Conservation (phyloP, 768 basidiomycete genomes). For the Boletus rubropictus region DNA sequence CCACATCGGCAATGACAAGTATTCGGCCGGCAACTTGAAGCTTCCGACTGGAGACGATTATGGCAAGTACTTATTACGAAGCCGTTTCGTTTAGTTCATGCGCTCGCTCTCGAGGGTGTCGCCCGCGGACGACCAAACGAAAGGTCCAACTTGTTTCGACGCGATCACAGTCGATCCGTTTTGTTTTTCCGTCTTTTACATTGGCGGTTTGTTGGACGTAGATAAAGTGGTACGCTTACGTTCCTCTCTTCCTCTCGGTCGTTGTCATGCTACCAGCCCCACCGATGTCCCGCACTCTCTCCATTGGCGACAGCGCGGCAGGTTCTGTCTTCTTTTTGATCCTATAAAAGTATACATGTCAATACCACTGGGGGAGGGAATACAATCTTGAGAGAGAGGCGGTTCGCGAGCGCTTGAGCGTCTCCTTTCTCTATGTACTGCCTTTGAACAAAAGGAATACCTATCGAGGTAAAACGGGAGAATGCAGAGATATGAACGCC, state of each 20-base stretch:
- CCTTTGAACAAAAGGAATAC: not conserved
- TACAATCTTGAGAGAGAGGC: too few species aligned
- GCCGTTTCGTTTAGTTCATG: too few species aligned
- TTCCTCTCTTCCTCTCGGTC: too few species aligned
- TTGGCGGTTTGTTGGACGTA: too few species aligned
- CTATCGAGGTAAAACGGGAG: not conserved
- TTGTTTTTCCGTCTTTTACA: too few species aligned
- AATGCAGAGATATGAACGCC: not conserved
- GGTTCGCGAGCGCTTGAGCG: not conserved
- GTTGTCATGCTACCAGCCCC: not conserved
- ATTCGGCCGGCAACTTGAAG: conserved; percentile 8
- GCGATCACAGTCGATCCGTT: too few species aligned
- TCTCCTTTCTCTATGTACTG: not conserved
- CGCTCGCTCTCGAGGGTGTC: too few species aligned
- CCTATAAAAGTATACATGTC: not conserved
- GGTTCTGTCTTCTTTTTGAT: not conserved
- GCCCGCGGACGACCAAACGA: too few species aligned
- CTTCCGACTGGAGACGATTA: conserved; percentile 4
- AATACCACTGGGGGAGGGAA: too few species aligned
- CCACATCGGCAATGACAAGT: not conserved
- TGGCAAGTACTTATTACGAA: not conserved
- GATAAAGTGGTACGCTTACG: too few species aligned
- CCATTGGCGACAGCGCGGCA: not conserved
- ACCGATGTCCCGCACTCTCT: not conserved
- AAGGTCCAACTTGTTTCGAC: too few species aligned